Evolutionary conservation across 345 rosid genomes (phyloP).

Genomic region (Murraya koenigii): DNA sequence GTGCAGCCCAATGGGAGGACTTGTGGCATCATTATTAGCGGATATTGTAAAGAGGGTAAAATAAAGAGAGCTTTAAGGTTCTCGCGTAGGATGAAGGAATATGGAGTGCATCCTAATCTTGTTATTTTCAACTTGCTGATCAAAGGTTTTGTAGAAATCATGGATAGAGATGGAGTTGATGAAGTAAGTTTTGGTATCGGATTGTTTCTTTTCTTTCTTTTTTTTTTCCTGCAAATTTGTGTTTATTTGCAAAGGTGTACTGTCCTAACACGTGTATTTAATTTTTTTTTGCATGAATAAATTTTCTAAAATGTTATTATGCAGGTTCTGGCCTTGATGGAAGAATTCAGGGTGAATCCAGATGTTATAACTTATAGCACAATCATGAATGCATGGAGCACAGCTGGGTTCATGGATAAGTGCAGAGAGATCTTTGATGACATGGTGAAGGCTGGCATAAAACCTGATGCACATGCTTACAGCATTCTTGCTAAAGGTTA

Average conservation of each 20-base stretch:
- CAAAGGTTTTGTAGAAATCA: conserved; percentile 55
- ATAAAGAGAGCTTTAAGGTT: conserved; percentile 55
- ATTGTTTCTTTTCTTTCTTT: not conserved
- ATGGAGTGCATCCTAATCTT: conserved; percentile 46
- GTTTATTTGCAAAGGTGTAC: not conserved
- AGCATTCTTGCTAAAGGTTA: conserved; percentile 70
- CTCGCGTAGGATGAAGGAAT: conserved; percentile 45
- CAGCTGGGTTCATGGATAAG: conserved; percentile 63
- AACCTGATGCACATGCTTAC: conserved; percentile 55
- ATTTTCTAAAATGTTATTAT: not conserved
- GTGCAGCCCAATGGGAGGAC: conserved; percentile 55
- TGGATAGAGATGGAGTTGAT: conserved; percentile 62
- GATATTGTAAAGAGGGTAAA: conserved; percentile 56
- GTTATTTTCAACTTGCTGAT: conserved; percentile 56
- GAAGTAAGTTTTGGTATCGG: conserved; percentile 37
- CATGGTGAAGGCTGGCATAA: conserved; percentile 54
- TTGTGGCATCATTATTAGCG: conserved; percentile 52
- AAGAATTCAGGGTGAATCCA: conserved; percentile 49
- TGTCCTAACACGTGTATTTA: not conserved
- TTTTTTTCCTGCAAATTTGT: not conserved
- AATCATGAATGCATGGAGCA: conserved; percentile 74
- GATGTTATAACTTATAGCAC: conserved; percentile 65
- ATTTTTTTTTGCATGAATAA: too few relatives aligned
- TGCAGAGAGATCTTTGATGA: conserved; percentile 58
- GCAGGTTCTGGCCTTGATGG: conserved; percentile 65